Evolutionary conservation across 2,329 filamentous ascomycete genomes (phyloP).

Genomic region (Colletotrichum liriopes): DNA sequence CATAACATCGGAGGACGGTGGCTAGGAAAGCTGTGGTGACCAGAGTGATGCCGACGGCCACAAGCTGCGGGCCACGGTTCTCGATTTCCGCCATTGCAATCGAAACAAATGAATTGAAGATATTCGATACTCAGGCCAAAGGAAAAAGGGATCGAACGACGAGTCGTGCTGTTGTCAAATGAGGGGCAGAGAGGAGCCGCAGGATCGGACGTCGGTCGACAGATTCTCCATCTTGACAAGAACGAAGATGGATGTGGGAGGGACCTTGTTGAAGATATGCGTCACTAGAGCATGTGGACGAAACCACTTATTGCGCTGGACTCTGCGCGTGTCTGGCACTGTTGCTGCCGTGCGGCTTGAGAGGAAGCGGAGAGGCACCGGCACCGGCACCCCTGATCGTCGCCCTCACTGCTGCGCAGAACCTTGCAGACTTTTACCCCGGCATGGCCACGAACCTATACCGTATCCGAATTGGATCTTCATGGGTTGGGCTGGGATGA

Average conservation of each 20-base stretch:
- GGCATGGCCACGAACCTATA: conserved; percentile 17
- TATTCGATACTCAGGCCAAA: neutral
- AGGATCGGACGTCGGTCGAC: conserved; percentile 28
- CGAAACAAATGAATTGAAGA: neutral
- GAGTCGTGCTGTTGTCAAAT: conserved; percentile 11
- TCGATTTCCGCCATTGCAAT: conserved; percentile 39
- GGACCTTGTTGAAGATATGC: conserved; percentile 36
- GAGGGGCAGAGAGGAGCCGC: conserved; percentile 33
- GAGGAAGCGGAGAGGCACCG: neutral
- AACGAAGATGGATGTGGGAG: conserved; percentile 19
- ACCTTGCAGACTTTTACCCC: conserved; percentile 16
- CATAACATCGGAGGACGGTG: conserved; percentile 52
- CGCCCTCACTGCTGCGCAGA: conserved; percentile 8
- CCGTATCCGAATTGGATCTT: conserved; percentile 31
- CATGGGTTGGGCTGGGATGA: conserved; percentile 7
- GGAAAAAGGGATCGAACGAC: conserved; percentile 5
- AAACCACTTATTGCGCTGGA: neutral
- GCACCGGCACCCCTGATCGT: conserved; percentile 24
- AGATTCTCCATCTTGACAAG: conserved; percentile 23
- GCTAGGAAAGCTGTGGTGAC: conserved; percentile 49
- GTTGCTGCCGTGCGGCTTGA: conserved; percentile 6
- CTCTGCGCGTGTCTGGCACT: conserved; percentile 8
- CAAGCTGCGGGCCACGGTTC: conserved; percentile 54
- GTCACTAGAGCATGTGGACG: neutral
- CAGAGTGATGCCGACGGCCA: conserved; percentile 52